phyloP scores from a whole-genome alignment of 2,329 filamentous ascomycete species.

The Alternaria rosae region DNA sequence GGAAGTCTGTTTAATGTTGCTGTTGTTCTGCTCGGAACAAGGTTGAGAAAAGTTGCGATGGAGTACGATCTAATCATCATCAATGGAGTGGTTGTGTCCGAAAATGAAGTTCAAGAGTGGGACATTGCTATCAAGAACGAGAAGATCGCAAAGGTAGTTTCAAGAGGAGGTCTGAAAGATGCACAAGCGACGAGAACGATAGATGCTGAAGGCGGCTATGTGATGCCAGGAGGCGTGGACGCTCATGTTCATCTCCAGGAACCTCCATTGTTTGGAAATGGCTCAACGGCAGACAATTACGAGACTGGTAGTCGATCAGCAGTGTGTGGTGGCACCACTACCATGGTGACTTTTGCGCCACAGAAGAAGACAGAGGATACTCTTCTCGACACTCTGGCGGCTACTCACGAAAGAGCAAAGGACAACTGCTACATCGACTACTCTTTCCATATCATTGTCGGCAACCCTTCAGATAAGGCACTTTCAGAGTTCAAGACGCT shows the following conservation, averaged over 20 bases:
- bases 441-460: slow-evolving; percentile 52
- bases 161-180: slow-evolving; percentile 42
- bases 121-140: slow-evolving; percentile 56
- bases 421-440: slow-evolving; percentile 60
- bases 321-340: slow-evolving; percentile 59
- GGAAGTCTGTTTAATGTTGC: background rate
- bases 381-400: slow-evolving; percentile 53
- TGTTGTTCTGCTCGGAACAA: background rate
- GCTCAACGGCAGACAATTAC: slow-evolving; percentile 51
- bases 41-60: slow-evolving; percentile 13
- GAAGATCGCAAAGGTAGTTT: slow-evolving; percentile 48
- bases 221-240: slow-evolving; percentile 57
- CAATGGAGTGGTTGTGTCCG: slow-evolving; percentile 55
- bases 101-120: slow-evolving; percentile 47
- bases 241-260: slow-evolving; percentile 58
- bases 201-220: slow-evolving; percentile 56
- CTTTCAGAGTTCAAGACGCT: slow-evolving; percentile 48
- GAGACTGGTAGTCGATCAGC: slow-evolving; percentile 55
- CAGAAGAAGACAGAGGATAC: slow-evolving; percentile 56
- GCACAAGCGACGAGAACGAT: slow-evolving; percentile 45
- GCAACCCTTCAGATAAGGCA: slow-evolving; percentile 46
- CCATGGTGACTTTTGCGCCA: slow-evolving; percentile 58
- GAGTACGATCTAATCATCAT: slow-evolving; percentile 52
- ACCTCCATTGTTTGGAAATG: slow-evolving; percentile 55
- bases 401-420: slow-evolving; percentile 53